These are phyloP conservation scores for Penicilliopsis zonata DNA, from an alignment of 495 filamentous ascomycete species.

Conservation along the genomic window DNA sequence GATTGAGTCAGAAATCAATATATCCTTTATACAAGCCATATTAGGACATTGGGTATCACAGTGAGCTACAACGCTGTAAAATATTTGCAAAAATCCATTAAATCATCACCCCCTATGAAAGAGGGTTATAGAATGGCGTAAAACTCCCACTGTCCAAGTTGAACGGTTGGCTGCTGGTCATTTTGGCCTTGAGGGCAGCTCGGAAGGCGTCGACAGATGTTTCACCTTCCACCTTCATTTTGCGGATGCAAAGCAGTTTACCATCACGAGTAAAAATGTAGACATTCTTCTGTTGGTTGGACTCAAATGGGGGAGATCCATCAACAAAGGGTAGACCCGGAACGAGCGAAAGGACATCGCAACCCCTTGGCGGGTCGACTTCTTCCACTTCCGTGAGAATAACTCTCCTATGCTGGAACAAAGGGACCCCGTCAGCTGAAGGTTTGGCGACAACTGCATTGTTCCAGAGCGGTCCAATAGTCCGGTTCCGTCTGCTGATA, in stretches of 20 bases:
- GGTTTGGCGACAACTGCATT: slow-evolving; percentile 18
- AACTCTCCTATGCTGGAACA: slow-evolving; percentile 23
- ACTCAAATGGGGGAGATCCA: slow-evolving; percentile 13
- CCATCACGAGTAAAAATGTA: slow-evolving; percentile 28
- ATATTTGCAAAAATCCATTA: slow-evolving; percentile 3
- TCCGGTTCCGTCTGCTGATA: slow-evolving; percentile 35
- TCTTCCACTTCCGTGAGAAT: slow-evolving; percentile 29
- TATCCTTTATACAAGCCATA: no score
- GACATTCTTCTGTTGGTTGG: slow-evolving; percentile 17
- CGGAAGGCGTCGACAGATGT: slow-evolving; percentile 21
- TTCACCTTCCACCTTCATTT: slow-evolving; percentile 34
- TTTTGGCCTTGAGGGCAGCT: slow-evolving; percentile 30
- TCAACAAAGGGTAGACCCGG: slow-evolving; percentile 30
- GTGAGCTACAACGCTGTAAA: no score
- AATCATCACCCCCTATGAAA: slow-evolving; percentile 19
- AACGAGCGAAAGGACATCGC: slow-evolving; percentile 14
- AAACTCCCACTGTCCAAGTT: slow-evolving; percentile 13
- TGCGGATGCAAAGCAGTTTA: slow-evolving; percentile 23
- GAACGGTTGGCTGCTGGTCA: slow-evolving; percentile 24
- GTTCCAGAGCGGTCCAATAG: slow-evolving; percentile 46
- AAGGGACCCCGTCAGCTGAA: slow-evolving; percentile 5
- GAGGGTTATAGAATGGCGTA: slow-evolving; percentile 26
- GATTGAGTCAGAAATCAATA: no score
- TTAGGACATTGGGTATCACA: slow-evolving; percentile 3
- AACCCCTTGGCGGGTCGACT: slow-evolving; percentile 17